Conservation (phyloP, 2,329 filamentous ascomycete species). For the Scedosporium boydii region DNA sequence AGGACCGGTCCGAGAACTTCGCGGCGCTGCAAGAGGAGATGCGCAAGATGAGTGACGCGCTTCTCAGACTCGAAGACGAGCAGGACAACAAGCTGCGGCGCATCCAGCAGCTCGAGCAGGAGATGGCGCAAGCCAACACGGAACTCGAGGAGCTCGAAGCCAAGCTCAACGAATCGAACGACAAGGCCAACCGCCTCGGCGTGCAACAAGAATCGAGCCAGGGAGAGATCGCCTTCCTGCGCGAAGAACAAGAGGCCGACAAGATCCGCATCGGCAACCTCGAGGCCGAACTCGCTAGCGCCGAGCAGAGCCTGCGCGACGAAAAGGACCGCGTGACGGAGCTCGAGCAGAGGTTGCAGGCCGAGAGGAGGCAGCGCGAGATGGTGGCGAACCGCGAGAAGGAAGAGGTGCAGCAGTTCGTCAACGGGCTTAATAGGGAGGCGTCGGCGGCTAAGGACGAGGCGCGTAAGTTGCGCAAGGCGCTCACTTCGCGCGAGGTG, state of each 20-base stretch:
- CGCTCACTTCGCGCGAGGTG: conserved; percentile 70
- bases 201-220: conserved; percentile 91
- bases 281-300: conserved; percentile 69
- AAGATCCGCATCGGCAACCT: conserved; percentile 97
- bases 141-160: conserved; percentile 82
- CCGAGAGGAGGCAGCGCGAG: conserved; percentile 79
- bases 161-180: conserved; percentile 73
- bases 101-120: conserved; percentile 74
- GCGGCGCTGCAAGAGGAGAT: conserved; percentile 88
- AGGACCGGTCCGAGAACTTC: conserved; percentile 76
- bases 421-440: conserved; percentile 87
- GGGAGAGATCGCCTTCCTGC: conserved; percentile 85
- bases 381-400: conserved; percentile 82
- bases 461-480: conserved; percentile 71
- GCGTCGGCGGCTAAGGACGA: conserved; percentile 78
- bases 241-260: conserved; percentile 93
- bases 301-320: conserved; percentile 72
- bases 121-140: conserved; percentile 72
- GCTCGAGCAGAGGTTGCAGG: conserved; percentile 63
- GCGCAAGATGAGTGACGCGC: conserved; percentile 78
- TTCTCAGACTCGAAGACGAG: conserved; percentile 83
- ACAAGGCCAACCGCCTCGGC: conserved; percentile 77
- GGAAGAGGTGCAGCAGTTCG: conserved; percentile 85
- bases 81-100: conserved; percentile 68
- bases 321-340: conserved; percentile 70